These are phyloP conservation scores for Salvia splendens DNA, from an alignment of 257 asterid species.

Conservation along the genomic window DNA sequence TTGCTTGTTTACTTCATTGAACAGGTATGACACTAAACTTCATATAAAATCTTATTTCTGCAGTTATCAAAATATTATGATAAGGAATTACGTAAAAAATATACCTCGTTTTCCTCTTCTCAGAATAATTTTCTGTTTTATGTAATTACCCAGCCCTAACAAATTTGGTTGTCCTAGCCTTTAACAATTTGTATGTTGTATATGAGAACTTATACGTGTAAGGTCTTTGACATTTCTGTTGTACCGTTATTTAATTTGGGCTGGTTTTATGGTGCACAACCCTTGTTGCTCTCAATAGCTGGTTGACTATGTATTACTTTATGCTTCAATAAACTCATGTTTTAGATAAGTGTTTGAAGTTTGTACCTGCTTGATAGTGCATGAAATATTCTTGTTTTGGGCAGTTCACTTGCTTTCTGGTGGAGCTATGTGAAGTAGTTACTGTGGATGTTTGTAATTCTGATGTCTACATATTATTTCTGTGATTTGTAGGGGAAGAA, in stretches of 20 bases:
- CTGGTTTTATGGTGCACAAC: not conserved
- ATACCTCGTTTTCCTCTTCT: not conserved
- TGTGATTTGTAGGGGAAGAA: slow-evolving; percentile 74
- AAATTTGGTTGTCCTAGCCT: no score
- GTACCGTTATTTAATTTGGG: not conserved
- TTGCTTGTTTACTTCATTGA: slow-evolving; percentile 89
- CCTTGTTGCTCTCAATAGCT: not conserved
- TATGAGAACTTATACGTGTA: not conserved
- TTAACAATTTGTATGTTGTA: no score
- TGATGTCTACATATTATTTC: slow-evolving; percentile 7
- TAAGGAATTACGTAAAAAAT: not conserved
- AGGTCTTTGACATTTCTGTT: not conserved
- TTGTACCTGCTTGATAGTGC: not conserved
- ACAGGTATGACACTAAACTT: slow-evolving; percentile 48
- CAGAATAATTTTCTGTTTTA: not conserved
- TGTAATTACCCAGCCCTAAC: no score
- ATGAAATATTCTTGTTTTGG: not conserved
- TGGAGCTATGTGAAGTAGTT: not conserved
- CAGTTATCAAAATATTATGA: slow-evolving; percentile 3
- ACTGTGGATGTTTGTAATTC: not conserved
- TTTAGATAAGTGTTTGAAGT: not conserved
- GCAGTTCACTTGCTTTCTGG: not conserved
- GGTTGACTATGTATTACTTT: not conserved
- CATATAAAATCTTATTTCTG: not conserved
- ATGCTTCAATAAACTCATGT: not conserved